These are phyloP conservation scores for Saccharomycopsis fibuligera DNA, from an alignment of 805 yeast genomes.

Conservation along the genomic window DNA sequence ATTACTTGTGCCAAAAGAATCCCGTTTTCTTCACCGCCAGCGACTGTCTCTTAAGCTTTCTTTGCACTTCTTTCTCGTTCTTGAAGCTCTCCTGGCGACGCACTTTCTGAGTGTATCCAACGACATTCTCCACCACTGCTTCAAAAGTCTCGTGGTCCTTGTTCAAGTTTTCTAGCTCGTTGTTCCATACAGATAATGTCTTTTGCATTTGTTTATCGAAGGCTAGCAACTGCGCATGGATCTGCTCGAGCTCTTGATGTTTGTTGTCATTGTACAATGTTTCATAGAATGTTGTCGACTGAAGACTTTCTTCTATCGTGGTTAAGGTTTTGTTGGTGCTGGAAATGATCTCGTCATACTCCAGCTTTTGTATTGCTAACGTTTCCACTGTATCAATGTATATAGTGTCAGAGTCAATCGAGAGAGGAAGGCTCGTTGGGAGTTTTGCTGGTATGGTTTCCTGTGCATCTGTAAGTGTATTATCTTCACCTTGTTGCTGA, in stretches of 20 bases:
- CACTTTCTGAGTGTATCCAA: slow-evolving; percentile 82
- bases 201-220: slow-evolving; percentile 35
- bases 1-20: slow-evolving; percentile 16
- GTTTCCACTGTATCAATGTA: neutral
- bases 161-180: slow-evolving; percentile 40
- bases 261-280: slow-evolving; percentile 32
- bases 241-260: slow-evolving; percentile 32
- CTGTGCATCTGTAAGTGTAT: too few relatives aligned
- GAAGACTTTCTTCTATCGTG: slow-evolving; percentile 15
- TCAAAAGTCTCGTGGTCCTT: slow-evolving; percentile 75
- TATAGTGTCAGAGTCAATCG: too few relatives aligned
- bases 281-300: slow-evolving; percentile 23
- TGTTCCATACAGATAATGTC: slow-evolving; percentile 45
- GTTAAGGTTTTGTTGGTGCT: slow-evolving; percentile 25
- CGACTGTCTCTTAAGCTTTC: slow-evolving; percentile 5
- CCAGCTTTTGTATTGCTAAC: slow-evolving; percentile 23
- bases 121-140: slow-evolving; percentile 79
- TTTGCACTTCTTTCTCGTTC: slow-evolving; percentile 30
- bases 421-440: too few relatives aligned
- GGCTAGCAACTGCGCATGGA: slow-evolving; percentile 29
- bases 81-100: slow-evolving; percentile 44
- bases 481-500: too few relatives aligned
- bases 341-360: slow-evolving; percentile 25
- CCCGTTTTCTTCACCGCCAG: slow-evolving; percentile 11
- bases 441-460: too few relatives aligned